Evolutionary conservation across 2,329 filamentous ascomycete genomes (phyloP).

Genomic region (Chaetothyriales sp.): DNA sequence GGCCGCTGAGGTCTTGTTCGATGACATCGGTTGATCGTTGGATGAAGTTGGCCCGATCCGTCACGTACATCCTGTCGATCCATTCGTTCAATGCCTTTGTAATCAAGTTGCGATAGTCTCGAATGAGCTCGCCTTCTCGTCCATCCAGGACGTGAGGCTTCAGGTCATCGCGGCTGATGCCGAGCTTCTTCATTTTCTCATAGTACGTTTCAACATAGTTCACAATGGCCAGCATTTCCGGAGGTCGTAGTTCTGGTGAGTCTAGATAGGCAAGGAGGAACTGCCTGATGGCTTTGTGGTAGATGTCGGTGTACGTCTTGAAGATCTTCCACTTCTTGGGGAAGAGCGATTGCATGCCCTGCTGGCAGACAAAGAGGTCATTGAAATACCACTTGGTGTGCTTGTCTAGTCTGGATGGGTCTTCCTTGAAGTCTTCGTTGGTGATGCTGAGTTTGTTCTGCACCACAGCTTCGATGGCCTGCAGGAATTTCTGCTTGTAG

Average conservation of each 20-base stretch:
- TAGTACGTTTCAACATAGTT: constrained; percentile 96
- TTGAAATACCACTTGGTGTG: constrained; percentile 94
- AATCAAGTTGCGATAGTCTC: constrained; percentile 87
- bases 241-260: constrained; percentile 67
- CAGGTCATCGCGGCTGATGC: constrained; percentile 61
- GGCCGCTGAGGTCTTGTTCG: constrained; percentile 75
- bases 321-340: constrained; percentile 95
- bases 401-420: constrained; percentile 72
- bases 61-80: constrained; percentile 81
- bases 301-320: constrained; percentile 76
- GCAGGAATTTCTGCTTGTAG: constrained; percentile 90
- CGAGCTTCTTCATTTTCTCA: constrained; percentile 82
- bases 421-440: constrained; percentile 62
- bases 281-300: constrained; percentile 90
- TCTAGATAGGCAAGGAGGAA: constrained; percentile 73
- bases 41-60: constrained; percentile 67
- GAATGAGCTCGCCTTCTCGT: constrained; percentile 74
- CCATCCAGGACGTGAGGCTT: constrained; percentile 78
- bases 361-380: constrained; percentile 83
- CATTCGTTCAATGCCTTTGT: constrained; percentile 92
- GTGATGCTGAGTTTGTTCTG: constrained; percentile 58
- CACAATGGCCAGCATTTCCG: constrained; percentile 79
- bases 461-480: constrained; percentile 59
- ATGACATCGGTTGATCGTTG: constrained; percentile 66
- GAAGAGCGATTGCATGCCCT: constrained; percentile 82